Percentiles rank a stretch among this genome's conserved stretches.
These are phyloP conservation scores for Phymatotrichopsis omnivora DNA, from an alignment of 2,329 filamentous ascomycete species.

Conservation along the genomic window DNA sequence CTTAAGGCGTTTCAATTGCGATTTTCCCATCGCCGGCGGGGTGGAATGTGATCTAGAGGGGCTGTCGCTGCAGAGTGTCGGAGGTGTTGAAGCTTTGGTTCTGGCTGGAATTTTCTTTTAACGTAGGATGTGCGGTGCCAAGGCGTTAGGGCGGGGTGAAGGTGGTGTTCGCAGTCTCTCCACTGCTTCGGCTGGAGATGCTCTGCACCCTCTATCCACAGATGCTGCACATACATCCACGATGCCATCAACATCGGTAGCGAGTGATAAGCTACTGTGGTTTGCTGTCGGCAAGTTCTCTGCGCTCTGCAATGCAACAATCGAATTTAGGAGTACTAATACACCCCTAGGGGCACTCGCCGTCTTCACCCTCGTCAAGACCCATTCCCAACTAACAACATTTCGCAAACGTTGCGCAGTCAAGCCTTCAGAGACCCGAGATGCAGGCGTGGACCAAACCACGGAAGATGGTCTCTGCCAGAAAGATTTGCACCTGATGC, in stretches of 20 bases:
- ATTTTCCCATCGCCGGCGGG: conserved; percentile 63
- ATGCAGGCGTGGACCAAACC: conserved; percentile 22
- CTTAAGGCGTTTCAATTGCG: conserved; percentile 93
- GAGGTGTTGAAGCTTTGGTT: no score
- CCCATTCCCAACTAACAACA: conserved; percentile 20
- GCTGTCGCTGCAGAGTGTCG: no score
- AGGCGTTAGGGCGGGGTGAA: no score
- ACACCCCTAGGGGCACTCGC: conserved; percentile 18
- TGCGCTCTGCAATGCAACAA: not conserved
- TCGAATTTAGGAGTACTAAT: not conserved
- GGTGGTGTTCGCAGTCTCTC: no score
- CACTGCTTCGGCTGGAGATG: no score
- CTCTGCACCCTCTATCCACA: no score
- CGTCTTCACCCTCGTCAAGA: conserved; percentile 14
- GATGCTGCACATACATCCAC: no score
- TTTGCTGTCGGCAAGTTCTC: conserved; percentile 11
- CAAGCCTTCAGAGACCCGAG: conserved; percentile 12
- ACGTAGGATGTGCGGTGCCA: no score
- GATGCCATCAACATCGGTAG: no score
- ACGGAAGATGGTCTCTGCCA: conserved; percentile 26
- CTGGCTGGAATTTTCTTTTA: no score
- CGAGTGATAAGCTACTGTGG: conserved; percentile 14
- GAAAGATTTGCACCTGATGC: conserved; percentile 13
- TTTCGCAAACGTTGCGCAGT: conserved; percentile 22
- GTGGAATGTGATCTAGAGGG: no score